Base-by-base conservation (phyloP, 2,329 filamentous ascomycete genomes). In the Pseudocercospora fijiensis region DNA sequence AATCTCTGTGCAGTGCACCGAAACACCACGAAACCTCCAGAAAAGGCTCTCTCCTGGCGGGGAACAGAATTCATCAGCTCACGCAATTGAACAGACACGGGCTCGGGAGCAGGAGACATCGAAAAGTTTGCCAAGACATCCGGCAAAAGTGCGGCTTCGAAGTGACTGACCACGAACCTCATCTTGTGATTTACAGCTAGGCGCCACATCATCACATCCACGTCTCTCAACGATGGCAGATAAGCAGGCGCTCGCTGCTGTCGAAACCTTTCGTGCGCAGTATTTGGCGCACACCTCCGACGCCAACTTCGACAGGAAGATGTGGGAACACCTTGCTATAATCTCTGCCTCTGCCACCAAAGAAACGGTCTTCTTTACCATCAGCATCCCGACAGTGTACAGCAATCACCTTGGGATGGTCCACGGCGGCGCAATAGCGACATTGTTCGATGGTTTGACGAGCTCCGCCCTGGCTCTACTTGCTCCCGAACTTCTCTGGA, bases 401-500 rank as follows among this genome's bases (percentile, higher is more conserved):
- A 61, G 65, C 53, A 69, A 70, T 56, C 62, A 67, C 45, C 27
- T 63, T 13, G 58, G 61, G 10, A 65, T 60, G 2, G 64, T 63
- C 10, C 63, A 67, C 26, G 68, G 66, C 18, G 68, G 68, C 26
- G 68, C 68, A 18, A 63, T 69, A 45, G 64, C 66, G 37, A 65
- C 62, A 18, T 59, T 69, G 2, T 64, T 69, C 28, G 67, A 69
- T 18, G 64, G 66, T 11, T 27, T 68, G 13, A 66, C 67, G 1
- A 64, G 63, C 43, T 66, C 64, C 26, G 43, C 62, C 13, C 56
- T 66, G 22, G 61, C 60, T 11, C 58, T 69, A 13, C 53, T 67
- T 9, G 20, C 24, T 7, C 33, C 43, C 18, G 75, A 74, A 0
- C 55, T 57, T 18, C 77, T 77, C 45, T 81, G 78, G 78, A 59